Evolutionary conservation across 2,329 filamentous ascomycete genomes (phyloP).

Genomic region (Tolypocladium sp.): DNA sequence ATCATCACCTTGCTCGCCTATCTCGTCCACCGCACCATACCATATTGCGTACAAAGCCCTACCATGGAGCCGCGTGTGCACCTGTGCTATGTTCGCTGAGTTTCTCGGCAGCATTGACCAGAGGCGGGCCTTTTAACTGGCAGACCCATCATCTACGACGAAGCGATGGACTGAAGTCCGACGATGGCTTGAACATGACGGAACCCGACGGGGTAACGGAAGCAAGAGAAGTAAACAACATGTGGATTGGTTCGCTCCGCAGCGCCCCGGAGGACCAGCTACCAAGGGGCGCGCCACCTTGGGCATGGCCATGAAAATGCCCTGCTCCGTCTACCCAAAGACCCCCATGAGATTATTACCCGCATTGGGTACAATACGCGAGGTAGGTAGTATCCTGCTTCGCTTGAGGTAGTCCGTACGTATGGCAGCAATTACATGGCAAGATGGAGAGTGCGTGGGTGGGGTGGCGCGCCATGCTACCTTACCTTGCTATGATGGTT

Average conservation of each 20-base stretch:
- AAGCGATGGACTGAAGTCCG: neutral
- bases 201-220: neutral
- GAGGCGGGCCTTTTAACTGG: neutral
- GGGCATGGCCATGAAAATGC: neutral
- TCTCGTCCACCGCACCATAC: neutral
- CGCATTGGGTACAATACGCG: neutral
- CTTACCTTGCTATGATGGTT: neutral
- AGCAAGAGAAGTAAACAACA: neutral
- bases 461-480: neutral
- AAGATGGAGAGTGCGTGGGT: neutral
- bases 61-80: neutral
- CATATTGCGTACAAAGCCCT: neutral
- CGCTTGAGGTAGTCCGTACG: too few relatives aligned
- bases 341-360: neutral
- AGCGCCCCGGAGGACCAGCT: neutral
- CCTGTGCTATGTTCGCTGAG: neutral
- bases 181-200: neutral
- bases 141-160: neutral
- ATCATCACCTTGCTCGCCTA: neutral
- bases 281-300: neutral
- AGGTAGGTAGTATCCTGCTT: neutral
- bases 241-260: neutral
- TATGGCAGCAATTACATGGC: neutral
- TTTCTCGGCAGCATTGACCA: neutral
- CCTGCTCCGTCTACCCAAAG: neutral